Conservation (phyloP, 176 grass and related monocot species). For the Oryza glaberrima region DNA sequence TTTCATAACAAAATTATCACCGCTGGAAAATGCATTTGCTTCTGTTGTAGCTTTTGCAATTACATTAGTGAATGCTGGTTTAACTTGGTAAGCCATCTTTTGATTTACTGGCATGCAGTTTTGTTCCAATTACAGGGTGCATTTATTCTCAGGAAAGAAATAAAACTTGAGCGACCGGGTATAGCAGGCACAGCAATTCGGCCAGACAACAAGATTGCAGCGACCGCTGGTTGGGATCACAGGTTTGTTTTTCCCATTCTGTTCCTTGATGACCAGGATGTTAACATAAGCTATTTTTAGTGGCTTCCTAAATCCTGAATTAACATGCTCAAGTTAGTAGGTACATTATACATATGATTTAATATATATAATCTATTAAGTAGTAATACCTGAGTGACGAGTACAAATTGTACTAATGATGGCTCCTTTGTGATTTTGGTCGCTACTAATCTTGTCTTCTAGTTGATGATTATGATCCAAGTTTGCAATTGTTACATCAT, state of each 20-base stretch:
- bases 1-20: slow-evolving; percentile 7
- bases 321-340: not conserved
- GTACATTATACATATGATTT: slow-evolving; percentile 16
- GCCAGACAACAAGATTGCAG: slow-evolving; percentile 79
- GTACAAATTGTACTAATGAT: not conserved
- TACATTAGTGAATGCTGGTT: not conserved
- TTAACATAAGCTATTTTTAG: not conserved
- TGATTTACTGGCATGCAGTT: not conserved
- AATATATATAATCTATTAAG: not conserved
- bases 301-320: not conserved
- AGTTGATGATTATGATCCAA: not conserved
- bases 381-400: not conserved
- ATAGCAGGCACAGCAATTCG: slow-evolving; percentile 69
- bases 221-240: slow-evolving; percentile 95
- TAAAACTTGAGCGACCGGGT: slow-evolving; percentile 77
- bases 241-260: slow-evolving; percentile 53
- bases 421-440: not conserved
- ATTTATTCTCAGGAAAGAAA: slow-evolving; percentile 76
- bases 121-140: slow-evolving; percentile 48
- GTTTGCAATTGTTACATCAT: slow-evolving; percentile 20
- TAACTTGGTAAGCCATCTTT: not conserved
- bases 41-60: not conserved
- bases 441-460: not conserved
- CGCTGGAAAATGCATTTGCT: not conserved
- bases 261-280: slow-evolving; percentile 1